Evolutionary conservation across 208 protist species (phyloP).

Genomic region (Trypanosoma vivax): DNA sequence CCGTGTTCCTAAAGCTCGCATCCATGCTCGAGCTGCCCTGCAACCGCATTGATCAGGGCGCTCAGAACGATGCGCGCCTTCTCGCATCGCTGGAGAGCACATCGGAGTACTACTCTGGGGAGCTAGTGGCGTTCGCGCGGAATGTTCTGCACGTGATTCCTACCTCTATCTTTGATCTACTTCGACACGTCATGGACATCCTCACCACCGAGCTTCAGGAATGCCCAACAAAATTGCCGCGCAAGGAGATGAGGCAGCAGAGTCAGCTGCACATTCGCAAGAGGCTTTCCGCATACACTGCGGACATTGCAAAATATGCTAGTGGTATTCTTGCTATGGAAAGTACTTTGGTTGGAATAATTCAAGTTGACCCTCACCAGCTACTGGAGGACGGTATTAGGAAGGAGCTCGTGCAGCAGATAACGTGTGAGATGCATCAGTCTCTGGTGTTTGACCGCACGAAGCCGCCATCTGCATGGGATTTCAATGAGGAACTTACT

Average conservation of each 20-base stretch:
- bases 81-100: constrained; percentile 80
- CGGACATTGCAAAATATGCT: constrained; percentile 92
- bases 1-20: constrained; percentile 96
- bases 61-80: constrained; percentile 47
- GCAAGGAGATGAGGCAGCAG: constrained; percentile 62
- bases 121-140: constrained; percentile 90
- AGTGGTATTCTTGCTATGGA: constrained; percentile 97
- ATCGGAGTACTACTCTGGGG: constrained; percentile 90
- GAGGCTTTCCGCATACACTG: constrained; percentile 81
- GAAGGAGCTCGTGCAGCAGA: constrained; percentile 87
- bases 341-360: constrained; percentile 95
- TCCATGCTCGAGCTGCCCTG: constrained; percentile 94
- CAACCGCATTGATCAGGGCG: constrained; percentile 89
- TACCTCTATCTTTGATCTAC: constrained; percentile 90
- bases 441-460: constrained; percentile 57
- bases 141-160: constrained; percentile 96
- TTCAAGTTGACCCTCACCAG: constrained; percentile 94
- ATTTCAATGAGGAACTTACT: constrained; percentile 72
- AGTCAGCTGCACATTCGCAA: constrained; percentile 90
- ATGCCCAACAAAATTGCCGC: constrained; percentile 62
- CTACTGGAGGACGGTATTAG: constrained; percentile 97
- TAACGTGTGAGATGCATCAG: constrained; percentile 65
- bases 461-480: constrained; percentile 22
- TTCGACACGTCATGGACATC: constrained; percentile 93
- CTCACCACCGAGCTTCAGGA: constrained; percentile 78